A percentile compares a stretch with the other conserved stretches of the same genome.
phyloP scores from a whole-genome alignment of 768 basidiomycete species.

The Rossbeevera mucosa region DNA sequence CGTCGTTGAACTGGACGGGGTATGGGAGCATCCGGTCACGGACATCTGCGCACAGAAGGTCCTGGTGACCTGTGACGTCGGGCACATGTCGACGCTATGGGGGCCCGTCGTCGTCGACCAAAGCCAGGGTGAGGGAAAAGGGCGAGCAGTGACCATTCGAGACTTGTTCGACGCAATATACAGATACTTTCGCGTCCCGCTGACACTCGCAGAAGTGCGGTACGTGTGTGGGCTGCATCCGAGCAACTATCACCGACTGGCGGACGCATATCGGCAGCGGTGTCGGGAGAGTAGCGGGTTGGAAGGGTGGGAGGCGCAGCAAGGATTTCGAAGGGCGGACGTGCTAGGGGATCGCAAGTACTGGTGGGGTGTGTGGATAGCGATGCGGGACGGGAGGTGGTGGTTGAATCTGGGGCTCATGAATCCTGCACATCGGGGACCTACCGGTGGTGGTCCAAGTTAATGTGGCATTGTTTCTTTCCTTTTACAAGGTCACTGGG shows the following conservation, averaged over 20 bases:
- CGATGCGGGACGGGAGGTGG: conserved; percentile 36
- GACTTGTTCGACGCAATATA: conserved; percentile 49
- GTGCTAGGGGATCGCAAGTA: conserved; percentile 42
- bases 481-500: not conserved
- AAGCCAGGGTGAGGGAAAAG: conserved; percentile 8
- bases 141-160: conserved; percentile 33
- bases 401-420: conserved; percentile 44
- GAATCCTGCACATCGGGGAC: conserved; percentile 12
- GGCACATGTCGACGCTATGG: conserved; percentile 36
- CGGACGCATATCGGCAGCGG: conserved; percentile 31
- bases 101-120: conserved; percentile 43
- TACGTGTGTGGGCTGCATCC: conserved; percentile 17
- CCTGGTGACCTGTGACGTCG: conserved; percentile 24
- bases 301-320: conserved; percentile 32
- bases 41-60: conserved; percentile 18
- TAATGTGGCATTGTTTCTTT: not conserved
- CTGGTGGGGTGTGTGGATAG: conserved; percentile 41
- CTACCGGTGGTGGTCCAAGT: not conserved
- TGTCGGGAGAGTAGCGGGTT: conserved; percentile 38
- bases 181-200: conserved; percentile 41
- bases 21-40: conserved; percentile 20
- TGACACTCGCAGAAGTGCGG: conserved; percentile 33
- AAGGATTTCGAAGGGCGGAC: conserved; percentile 41
- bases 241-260: conserved; percentile 14
- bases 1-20: conserved; percentile 15